A percentile compares a stretch with the other conserved stretches of the same genome.
Evolutionary conservation across 805 yeast genomes (phyloP).

Genomic region (Hemisphaericaspora nanyangensis): DNA sequence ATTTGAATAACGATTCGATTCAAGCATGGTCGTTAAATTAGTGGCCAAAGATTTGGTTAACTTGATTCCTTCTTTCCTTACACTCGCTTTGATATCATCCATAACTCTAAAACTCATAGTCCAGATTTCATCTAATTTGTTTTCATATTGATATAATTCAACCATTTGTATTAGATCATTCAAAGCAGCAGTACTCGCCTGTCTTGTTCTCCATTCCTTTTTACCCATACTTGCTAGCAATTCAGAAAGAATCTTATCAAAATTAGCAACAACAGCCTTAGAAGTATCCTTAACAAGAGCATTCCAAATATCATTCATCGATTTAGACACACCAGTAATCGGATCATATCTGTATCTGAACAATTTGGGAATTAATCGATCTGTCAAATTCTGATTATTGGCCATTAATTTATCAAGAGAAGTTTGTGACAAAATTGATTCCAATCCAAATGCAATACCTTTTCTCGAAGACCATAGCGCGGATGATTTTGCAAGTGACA

Average conservation of each 20-base stretch:
- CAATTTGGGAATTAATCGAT: conserved; percentile 71
- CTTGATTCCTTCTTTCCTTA: conserved; percentile 71
- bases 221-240: conserved; percentile 65
- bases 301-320: conserved; percentile 90
- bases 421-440: conserved; percentile 76
- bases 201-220: conserved; percentile 90
- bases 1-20: conserved; percentile 34
- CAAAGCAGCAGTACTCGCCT: conserved; percentile 75
- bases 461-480: conserved; percentile 89
- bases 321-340: conserved; percentile 60
- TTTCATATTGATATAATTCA: conserved; percentile 49
- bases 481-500: conserved; percentile 86
- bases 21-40: conserved; percentile 55
- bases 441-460: conserved; percentile 92
- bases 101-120: conserved; percentile 79
- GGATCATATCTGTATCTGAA: conserved; percentile 88
- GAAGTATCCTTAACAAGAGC: conserved; percentile 61
- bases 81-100: conserved; percentile 95
- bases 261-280: conserved; percentile 48
- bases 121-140: conserved; percentile 69
- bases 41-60: conserved; percentile 66
- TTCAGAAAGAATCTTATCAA: conserved; percentile 59
- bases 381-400: conserved; percentile 51
- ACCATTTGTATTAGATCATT: conserved; percentile 65
- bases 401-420: conserved; percentile 60